Base-by-base conservation (phyloP, 495 filamentous ascomycete species). In the Collariella sp. region DNA sequence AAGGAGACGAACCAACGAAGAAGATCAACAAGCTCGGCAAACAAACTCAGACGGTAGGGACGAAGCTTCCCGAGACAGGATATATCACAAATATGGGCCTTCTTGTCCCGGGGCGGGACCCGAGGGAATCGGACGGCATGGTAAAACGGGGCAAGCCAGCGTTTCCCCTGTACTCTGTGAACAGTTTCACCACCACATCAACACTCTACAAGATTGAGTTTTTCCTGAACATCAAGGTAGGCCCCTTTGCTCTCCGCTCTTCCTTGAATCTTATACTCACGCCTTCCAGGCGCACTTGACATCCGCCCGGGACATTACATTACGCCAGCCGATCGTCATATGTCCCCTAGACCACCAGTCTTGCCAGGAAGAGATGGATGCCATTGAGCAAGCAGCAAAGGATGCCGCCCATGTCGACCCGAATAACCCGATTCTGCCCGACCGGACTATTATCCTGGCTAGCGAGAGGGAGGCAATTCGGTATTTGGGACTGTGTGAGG, bases 131-230 rank as follows among this genome's bases (percentile, higher is more conserved):
- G 41, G 91, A 98, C 48, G 93, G 93, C 10, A 85, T 95, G 50
- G 73, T 97, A 60, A 87, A 89, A 44, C 72, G 90, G 62, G 86
- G 85, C 24, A 93, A 90, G 63, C 74, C 87, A 18, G 87, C 83
- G 15, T 97, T 97, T 70, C 94, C 93, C 4, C 82, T 87, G 70
- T 95, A 95, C 64, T 79, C 84, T 15, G 83, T 97, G 35, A 83
- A 79, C 46, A 90, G 89, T 11, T 98, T 98, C 62, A 95, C 93
- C 19, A 98, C 93, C 0, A 87, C 89, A 31, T 94, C 86, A 12
- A 93, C 85, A 52, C 79, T 98, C 12, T 98, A 97, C 71, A 97
- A 96, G 69, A 95, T 98, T 65, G 91, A 98, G 67, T 98, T 96
- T 67, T 98, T 87, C 62, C 72, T 98, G 41, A 88, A 83, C 35